Evolutionary conservation across 2,329 filamentous ascomycete species (phyloP).

Genomic region (Aspergillus viridinutans): DNA sequence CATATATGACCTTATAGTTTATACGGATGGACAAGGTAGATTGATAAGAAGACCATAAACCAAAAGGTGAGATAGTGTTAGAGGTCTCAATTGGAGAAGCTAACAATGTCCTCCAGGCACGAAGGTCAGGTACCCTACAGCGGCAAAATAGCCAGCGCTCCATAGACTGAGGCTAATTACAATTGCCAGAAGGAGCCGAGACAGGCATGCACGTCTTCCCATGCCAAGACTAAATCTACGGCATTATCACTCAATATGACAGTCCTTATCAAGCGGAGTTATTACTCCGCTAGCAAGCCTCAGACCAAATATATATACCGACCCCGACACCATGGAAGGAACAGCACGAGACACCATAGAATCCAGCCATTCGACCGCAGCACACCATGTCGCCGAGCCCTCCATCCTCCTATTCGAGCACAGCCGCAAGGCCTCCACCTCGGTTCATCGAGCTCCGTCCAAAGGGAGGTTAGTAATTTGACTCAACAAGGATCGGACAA

Average conservation of each 20-base stretch:
- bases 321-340: neutral
- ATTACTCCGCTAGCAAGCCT: neutral
- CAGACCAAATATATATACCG: neutral
- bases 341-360: neutral
- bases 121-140: too few species aligned
- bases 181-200: too few species aligned
- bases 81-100: too few species aligned
- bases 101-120: too few species aligned
- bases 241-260: neutral
- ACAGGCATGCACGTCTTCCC: too few species aligned
- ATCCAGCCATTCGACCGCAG: neutral
- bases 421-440: neutral
- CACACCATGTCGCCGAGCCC: neutral
- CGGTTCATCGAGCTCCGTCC: conserved; percentile 1
- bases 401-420: neutral
- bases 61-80: too few species aligned
- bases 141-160: neutral
- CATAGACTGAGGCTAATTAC: too few species aligned
- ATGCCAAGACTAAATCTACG: neutral
- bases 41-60: neutral
- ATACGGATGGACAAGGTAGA: too few species aligned
- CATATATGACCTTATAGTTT: too few species aligned
- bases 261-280: neutral
- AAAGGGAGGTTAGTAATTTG: neutral
- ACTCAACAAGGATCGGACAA: neutral